Percentiles rank a stretch among this genome's conserved stretches.
phyloP scores from a whole-genome alignment of 371 early-diverging fungal species.

The Mucor piriformis region DNA sequence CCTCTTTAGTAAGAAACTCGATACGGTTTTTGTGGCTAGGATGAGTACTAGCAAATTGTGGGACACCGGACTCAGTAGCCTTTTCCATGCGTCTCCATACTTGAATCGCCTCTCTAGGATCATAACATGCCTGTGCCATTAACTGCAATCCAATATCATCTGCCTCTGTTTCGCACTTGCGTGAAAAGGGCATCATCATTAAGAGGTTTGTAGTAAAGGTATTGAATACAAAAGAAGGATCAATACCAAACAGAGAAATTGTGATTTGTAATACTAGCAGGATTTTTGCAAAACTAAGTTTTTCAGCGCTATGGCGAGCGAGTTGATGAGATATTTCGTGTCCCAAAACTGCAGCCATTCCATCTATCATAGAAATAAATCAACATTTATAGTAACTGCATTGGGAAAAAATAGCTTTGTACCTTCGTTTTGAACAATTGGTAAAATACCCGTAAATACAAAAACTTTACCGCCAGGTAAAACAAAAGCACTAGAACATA shows the following conservation, averaged over 20 bases:
- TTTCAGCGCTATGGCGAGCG: constrained; percentile 82
- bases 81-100: constrained; percentile 67
- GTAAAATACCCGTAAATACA: constrained; percentile 87
- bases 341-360: constrained; percentile 91
- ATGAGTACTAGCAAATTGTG: constrained; percentile 86
- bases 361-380: constrained; percentile 44
- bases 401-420: background rate
- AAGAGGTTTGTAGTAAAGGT: constrained; percentile 59
- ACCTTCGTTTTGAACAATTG: constrained; percentile 75
- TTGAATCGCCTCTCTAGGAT: constrained; percentile 76
- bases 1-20: constrained; percentile 61
- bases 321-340: constrained; percentile 91
- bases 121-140: constrained; percentile 93
- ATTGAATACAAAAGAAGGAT: constrained; percentile 55
- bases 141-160: constrained; percentile 86
- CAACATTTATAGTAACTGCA: background rate
- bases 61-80: constrained; percentile 25
- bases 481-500: constrained; percentile 78
- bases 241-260: constrained; percentile 45
- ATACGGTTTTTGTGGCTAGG: constrained; percentile 79
- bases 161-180: constrained; percentile 92
- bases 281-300: constrained; percentile 76
- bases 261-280: constrained; percentile 55
- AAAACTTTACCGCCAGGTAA: constrained; percentile 93
- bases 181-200: constrained; percentile 80